Percentiles rank a stretch among this genome's conserved stretches.
Evolutionary conservation across 2,329 filamentous ascomycete genomes (phyloP).

Genomic region (Epichloe bromicola): DNA sequence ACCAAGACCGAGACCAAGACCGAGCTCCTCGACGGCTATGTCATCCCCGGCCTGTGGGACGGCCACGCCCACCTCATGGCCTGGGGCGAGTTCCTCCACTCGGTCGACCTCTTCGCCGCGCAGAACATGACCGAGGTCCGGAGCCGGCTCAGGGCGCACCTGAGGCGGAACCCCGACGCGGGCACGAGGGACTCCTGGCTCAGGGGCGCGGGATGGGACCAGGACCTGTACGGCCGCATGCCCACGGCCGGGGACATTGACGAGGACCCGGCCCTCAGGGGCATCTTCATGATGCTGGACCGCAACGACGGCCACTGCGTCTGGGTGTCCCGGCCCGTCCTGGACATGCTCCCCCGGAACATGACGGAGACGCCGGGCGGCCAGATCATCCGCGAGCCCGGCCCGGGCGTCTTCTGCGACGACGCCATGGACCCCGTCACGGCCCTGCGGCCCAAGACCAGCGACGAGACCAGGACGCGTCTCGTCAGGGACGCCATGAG

Average conservation of each 20-base stretch:
- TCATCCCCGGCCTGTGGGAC: conserved; percentile 57
- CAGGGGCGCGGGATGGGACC: conserved; percentile 58
- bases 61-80: conserved; percentile 55
- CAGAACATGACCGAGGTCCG: conserved; percentile 42
- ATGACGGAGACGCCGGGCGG: conserved; percentile 46
- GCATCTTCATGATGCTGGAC: conserved; percentile 55
- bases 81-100: conserved; percentile 55
- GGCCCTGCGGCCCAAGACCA: conserved; percentile 43
- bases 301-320: conserved; percentile 58
- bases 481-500: conserved; percentile 48
- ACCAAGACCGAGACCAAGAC: too few relatives aligned
- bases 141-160: conserved; percentile 36
- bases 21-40: conserved; percentile 29
- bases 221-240: conserved; percentile 51
- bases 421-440: conserved; percentile 55
- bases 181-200: conserved; percentile 48
- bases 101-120: conserved; percentile 49
- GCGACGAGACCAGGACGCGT: conserved; percentile 34
- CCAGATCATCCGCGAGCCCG: conserved; percentile 47
- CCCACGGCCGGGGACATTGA: conserved; percentile 49
- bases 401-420: conserved; percentile 58
- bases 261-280: conserved; percentile 35
- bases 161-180: conserved; percentile 32
- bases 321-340: conserved; percentile 53
- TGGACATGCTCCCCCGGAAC: conserved; percentile 43